Conservation (phyloP, 2,329 filamentous ascomycete species). For the Cladosporium sp. region DNA sequence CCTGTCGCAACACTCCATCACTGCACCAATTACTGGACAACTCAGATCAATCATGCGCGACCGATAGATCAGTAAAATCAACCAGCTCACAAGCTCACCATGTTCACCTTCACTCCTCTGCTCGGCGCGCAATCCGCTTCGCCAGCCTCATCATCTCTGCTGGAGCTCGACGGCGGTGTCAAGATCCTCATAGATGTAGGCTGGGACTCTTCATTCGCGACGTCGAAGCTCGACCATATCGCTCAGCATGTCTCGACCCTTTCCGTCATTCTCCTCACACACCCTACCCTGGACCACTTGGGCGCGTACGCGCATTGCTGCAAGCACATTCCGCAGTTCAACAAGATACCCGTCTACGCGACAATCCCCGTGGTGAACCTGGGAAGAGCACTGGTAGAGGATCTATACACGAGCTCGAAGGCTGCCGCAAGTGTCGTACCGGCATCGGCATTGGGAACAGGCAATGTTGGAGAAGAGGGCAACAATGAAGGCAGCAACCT, state of each 20-base stretch:
- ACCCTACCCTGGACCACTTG: slow-evolving; percentile 87
- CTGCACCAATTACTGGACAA: background rate
- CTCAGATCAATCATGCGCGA: slow-evolving; percentile 11
- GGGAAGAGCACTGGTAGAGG: slow-evolving; percentile 84
- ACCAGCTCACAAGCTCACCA: slow-evolving; percentile 45
- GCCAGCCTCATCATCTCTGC: slow-evolving; percentile 85
- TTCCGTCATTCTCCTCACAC: slow-evolving; percentile 90
- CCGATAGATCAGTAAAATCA: background rate
- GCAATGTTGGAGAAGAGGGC: slow-evolving; percentile 31
- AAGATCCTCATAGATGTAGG: slow-evolving; percentile 93
- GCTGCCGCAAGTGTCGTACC: slow-evolving; percentile 84
- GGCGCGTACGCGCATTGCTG: slow-evolving; percentile 95
- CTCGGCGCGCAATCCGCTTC: slow-evolving; percentile 88
- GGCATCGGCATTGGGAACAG: slow-evolving; percentile 63
- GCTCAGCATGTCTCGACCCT: slow-evolving; percentile 92
- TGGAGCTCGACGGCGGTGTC: slow-evolving; percentile 94
- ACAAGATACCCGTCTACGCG: slow-evolving; percentile 89
- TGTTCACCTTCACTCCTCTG: slow-evolving; percentile 96
- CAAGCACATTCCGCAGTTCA: slow-evolving; percentile 91
- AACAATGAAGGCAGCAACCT: slow-evolving; percentile 48
- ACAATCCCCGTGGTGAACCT: slow-evolving; percentile 91
- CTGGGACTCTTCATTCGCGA: slow-evolving; percentile 91
- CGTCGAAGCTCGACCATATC: slow-evolving; percentile 76
- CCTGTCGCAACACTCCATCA: background rate
- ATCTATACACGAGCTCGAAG: slow-evolving; percentile 87